Base-by-base conservation (phyloP, 805 yeast species). In the Candida namnaoensis region DNA sequence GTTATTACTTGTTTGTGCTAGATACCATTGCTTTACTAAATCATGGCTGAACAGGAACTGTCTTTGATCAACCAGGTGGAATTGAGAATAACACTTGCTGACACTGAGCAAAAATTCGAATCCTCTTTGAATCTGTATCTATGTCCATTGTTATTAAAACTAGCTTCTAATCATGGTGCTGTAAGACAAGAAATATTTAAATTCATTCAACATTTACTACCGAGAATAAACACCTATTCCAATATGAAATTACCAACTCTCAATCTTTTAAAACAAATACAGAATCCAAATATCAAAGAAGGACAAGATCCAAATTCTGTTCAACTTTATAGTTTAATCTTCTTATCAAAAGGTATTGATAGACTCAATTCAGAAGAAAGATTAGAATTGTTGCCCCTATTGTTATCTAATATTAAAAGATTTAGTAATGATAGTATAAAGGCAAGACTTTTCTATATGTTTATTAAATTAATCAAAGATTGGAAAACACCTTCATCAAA, bases 51-150 rank as follows among this genome's bases (percentile, higher is more conserved):
- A 5, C 46, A 71, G 33, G 95, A 86, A 52, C 59, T 80, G 38
- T 68, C 73, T 1, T 62, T 85, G 43, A 71, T 86, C 34, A 79
- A 80, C 52, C 83, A 80, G 55, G 96, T 86, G 1, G 97, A 90
- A 58, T 72, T 90, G 38, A 68, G 87, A 34, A 68, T 91, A 15
- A 91, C 95, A 1, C 64, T 91, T 35, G 86, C 97, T 0, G 76
- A 74, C 38, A 66, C 80, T 0, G 83, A 81, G 38, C 69, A 61
- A 3, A 83, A 82, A 52, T 72, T 88, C 41, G 80, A 83, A 53
- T 54, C 71, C 2, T 62, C 80, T 5, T 57, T 93, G 35, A 68
- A 69, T 10, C 60, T 74, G 1, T 91, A 82, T 53, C 66, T 91
- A 36, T 71, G 87, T 1, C 96, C 99, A 1, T 56, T 91, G 26